Conservation (phyloP, 1,284 basidiomycete genomes). For the Leccinum griseonigrum region DNA sequence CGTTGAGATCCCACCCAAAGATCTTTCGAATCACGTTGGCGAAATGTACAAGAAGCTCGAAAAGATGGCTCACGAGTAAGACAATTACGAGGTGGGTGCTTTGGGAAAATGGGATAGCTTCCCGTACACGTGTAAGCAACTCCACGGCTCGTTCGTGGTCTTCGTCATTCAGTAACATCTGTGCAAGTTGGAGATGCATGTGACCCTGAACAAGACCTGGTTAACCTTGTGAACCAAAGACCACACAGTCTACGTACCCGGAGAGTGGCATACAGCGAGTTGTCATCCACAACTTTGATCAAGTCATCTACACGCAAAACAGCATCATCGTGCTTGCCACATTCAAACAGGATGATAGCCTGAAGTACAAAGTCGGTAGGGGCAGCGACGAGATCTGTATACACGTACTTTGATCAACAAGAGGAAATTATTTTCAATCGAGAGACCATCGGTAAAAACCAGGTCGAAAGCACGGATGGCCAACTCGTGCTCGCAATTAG, state of each 20-base stretch:
- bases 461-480: constrained; percentile 3
- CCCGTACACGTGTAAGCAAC: neutral
- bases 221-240: neutral
- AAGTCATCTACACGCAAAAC: neutral
- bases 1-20: constrained; percentile 3
- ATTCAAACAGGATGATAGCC: constrained; percentile 9
- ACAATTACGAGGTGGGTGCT: neutral
- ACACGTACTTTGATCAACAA: constrained; percentile 6
- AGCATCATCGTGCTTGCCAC: constrained; percentile 1
- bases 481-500: neutral
- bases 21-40: neutral
- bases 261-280: neutral
- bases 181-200: constrained; percentile 1
- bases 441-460: neutral
- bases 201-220: neutral
- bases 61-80: neutral
- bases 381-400: neutral
- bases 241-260: neutral
- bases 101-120: neutral
- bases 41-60: neutral
- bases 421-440: neutral
- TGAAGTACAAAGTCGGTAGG: neutral
- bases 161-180: neutral
- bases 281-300: neutral
- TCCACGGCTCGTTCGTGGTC: neutral